Conservation (phyloP, 1,284 basidiomycete genomes). For the Fomitopsis palustris region DNA sequence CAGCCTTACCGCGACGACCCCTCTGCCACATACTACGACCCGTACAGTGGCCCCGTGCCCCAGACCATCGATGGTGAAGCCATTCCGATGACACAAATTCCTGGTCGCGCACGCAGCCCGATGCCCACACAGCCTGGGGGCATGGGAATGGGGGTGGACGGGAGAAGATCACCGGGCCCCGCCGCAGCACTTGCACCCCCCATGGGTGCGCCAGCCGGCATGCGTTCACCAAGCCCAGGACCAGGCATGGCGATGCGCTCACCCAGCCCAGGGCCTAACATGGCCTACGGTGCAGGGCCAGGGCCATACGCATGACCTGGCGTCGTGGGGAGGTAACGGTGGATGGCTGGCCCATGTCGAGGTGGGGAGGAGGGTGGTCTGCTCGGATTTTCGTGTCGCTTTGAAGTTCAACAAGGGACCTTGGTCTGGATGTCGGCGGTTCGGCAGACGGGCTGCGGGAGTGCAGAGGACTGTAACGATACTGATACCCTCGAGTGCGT, state of each 20-base stretch:
- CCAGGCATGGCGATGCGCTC: constrained; percentile 20
- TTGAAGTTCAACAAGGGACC: neutral
- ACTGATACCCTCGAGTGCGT: constrained; percentile 8
- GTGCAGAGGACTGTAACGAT: neutral
- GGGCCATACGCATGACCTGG: constrained; percentile 8
- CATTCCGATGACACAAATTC: constrained; percentile 77
- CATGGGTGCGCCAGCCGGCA: constrained; percentile 6
- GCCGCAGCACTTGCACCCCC: constrained; percentile 17
- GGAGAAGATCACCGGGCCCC: constrained; percentile 11
- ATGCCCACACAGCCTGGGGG: constrained; percentile 15
- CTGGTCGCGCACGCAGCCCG: constrained; percentile 32
- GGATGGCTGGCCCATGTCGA: constrained; percentile 10
- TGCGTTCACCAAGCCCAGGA: neutral
- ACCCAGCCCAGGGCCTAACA: constrained; percentile 44
- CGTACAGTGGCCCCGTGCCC: constrained; percentile 71
- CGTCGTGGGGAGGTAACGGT: neutral
- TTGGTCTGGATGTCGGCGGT: neutral
- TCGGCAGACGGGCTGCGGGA: neutral
- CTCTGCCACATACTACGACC: constrained; percentile 56
- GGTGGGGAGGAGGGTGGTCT: neutral
- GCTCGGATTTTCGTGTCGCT: neutral
- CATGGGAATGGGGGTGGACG: constrained; percentile 13
- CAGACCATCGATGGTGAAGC: constrained; percentile 57
- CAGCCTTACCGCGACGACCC: constrained; percentile 73
- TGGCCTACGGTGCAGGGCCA: constrained; percentile 22